These are phyloP conservation scores for Dactylorhiza incarnata DNA, from an alignment of 106 monocot species.

Conservation along the genomic window DNA sequence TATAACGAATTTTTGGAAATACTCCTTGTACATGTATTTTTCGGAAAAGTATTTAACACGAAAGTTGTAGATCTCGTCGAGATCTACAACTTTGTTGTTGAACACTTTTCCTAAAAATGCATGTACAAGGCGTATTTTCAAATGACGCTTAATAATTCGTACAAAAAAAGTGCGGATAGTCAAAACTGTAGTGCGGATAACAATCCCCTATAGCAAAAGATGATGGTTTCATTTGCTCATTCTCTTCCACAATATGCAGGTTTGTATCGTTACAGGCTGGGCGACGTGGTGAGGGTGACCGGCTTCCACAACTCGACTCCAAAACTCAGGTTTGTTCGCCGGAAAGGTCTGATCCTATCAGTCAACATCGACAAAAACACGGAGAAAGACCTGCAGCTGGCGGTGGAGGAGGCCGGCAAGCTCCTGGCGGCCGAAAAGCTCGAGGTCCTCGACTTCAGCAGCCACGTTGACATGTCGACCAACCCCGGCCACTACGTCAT, in stretches of 20 bases:
- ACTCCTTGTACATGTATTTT: no score
- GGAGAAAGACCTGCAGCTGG: conserved; percentile 74
- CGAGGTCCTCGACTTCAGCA: conserved; percentile 77
- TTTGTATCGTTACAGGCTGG: conserved; percentile 69
- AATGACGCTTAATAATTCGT: no score
- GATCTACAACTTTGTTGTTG: no score
- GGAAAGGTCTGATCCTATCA: conserved; percentile 50
- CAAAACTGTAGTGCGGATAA: no score
- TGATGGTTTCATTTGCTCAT: no score
- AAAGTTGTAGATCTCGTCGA: no score
- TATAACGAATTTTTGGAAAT: no score
- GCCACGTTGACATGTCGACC: conserved; percentile 44
- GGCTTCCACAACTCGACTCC: conserved; percentile 85
- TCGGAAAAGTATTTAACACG: no score
- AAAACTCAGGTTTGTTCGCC: conserved; percentile 56
- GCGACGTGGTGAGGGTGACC: conserved; percentile 57
- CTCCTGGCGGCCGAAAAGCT: conserved; percentile 61
- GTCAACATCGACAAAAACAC: conserved; percentile 98
- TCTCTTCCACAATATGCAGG: conserved; percentile 29
- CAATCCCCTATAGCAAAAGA: no score
- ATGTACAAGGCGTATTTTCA: no score
- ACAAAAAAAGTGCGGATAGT: no score
- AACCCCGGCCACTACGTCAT: conserved; percentile 87
- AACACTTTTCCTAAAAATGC: no score
- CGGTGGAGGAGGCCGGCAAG: conserved; percentile 50